Percentiles rank a stretch among this genome's conserved stretches.
Conservation (phyloP, 768 basidiomycete species). For the Podaxis sp. region DNA sequence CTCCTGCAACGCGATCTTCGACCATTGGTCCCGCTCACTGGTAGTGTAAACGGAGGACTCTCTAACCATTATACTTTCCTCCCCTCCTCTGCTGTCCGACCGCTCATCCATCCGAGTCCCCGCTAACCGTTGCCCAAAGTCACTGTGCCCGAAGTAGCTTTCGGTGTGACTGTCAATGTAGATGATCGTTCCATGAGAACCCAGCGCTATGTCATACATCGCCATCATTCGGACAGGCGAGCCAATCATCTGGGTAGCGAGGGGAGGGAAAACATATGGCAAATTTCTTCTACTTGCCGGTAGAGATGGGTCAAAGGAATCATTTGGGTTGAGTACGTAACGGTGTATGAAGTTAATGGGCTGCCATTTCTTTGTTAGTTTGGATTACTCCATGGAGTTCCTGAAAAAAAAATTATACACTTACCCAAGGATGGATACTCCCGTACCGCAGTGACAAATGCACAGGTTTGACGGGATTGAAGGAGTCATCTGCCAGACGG, state of each 20-base stretch:
- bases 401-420: constrained; percentile 9
- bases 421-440: constrained; percentile 56
- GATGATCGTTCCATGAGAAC: constrained; percentile 57
- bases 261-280: constrained; percentile 43
- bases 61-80: constrained; percentile 1
- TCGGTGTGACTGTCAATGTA: constrained; percentile 69
- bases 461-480: constrained; percentile 20
- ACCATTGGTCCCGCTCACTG: constrained; percentile 50
- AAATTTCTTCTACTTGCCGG: constrained; percentile 33
- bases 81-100: constrained; percentile 22
- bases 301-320: constrained; percentile 26
- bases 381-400: not conserved
- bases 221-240: constrained; percentile 60
- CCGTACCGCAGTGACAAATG: constrained; percentile 59
- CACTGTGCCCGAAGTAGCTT: constrained; percentile 39
- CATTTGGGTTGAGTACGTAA: constrained; percentile 49
- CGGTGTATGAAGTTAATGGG: constrained; percentile 69
- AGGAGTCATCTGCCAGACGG: not conserved
- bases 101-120: constrained; percentile 26
- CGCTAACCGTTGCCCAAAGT: constrained; percentile 60
- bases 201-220: constrained; percentile 51
- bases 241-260: constrained; percentile 38
- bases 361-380: constrained; percentile 23
- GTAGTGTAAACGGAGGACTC: constrained; percentile 25
- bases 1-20: constrained; percentile 43